Percentiles rank a stretch among this genome's conserved stretches.
These are phyloP conservation scores for Colletotrichum sublineola DNA, from an alignment of 2,329 filamentous ascomycete genomes.

Conservation along the genomic window DNA sequence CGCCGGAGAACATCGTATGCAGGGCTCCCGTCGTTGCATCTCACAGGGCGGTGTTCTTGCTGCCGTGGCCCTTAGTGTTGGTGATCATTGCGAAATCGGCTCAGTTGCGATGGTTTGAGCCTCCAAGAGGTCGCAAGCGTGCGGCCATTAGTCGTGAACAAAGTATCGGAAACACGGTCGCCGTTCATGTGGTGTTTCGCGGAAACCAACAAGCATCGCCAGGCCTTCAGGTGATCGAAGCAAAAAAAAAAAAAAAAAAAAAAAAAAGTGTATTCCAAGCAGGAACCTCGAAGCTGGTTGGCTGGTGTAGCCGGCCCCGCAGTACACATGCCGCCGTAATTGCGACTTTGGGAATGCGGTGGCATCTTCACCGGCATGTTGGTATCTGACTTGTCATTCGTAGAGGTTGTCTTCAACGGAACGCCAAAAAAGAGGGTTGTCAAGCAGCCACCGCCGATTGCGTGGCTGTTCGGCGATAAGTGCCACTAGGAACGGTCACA, in stretches of 20 bases:
- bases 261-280: neutral
- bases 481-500: conserved; percentile 25
- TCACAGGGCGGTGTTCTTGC: neutral
- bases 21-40: neutral
- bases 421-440: conserved; percentile 11
- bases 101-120: neutral
- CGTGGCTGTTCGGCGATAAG: conserved; percentile 4
- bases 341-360: conserved; percentile 10
- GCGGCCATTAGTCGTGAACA: neutral
- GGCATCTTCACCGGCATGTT: neutral
- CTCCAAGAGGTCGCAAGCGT: neutral
- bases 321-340: conserved; percentile 5
- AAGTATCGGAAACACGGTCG: conserved; percentile 11
- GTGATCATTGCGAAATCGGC: neutral
- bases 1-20: neutral
- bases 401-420: conserved; percentile 6
- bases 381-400: conserved; percentile 5
- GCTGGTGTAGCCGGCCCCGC: conserved; percentile 4
- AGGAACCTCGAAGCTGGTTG: conserved; percentile 21
- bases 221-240: conserved; percentile 27
- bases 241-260: neutral
- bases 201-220: neutral
- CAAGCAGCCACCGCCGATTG: conserved; percentile 17
- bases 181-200: conserved; percentile 19
- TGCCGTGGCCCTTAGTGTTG: neutral